Conservation (phyloP, 225 moss, liverwort and hornwort species). For the Sphagnum tenellum region DNA sequence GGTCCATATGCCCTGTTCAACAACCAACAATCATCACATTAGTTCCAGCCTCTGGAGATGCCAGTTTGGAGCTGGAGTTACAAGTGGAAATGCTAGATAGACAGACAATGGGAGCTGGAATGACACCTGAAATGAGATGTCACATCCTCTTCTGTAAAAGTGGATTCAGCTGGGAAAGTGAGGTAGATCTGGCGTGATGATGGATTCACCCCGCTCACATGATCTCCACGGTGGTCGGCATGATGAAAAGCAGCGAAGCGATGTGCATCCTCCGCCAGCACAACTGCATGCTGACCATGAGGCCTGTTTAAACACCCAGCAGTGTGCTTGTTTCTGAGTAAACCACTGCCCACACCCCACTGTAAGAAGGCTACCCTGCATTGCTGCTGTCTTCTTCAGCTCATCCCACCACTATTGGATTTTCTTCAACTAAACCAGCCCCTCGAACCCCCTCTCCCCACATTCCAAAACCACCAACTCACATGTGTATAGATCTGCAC, state of each 20-base stretch:
- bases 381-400: slow-evolving; percentile 12
- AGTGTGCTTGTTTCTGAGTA: slow-evolving; percentile 99
- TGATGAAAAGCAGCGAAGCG: slow-evolving; percentile 83
- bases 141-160: slow-evolving; percentile 94
- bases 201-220: slow-evolving; percentile 91
- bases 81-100: no score
- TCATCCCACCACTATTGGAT: no score
- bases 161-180: slow-evolving; percentile 94
- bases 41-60: no score
- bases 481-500: no score
- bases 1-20: slow-evolving; percentile 85
- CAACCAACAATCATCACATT: not conserved
- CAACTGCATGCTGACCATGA: slow-evolving; percentile 99
- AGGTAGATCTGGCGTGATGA: slow-evolving; percentile 98
- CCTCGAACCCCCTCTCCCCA: no score
- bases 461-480: no score
- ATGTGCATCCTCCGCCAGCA: slow-evolving; percentile 99
- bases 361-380: slow-evolving; percentile 94
- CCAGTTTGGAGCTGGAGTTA: no score
- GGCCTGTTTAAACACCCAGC: slow-evolving; percentile 99
- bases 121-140: slow-evolving; percentile 86
- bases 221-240: slow-evolving; percentile 81
- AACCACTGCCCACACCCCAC: slow-evolving; percentile 89
- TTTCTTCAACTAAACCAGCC: no score
- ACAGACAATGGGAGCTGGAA: no score